These are phyloP conservation scores for Endoconidiophora laricicola DNA, from an alignment of 2,329 filamentous ascomycete species.

Conservation along the genomic window DNA sequence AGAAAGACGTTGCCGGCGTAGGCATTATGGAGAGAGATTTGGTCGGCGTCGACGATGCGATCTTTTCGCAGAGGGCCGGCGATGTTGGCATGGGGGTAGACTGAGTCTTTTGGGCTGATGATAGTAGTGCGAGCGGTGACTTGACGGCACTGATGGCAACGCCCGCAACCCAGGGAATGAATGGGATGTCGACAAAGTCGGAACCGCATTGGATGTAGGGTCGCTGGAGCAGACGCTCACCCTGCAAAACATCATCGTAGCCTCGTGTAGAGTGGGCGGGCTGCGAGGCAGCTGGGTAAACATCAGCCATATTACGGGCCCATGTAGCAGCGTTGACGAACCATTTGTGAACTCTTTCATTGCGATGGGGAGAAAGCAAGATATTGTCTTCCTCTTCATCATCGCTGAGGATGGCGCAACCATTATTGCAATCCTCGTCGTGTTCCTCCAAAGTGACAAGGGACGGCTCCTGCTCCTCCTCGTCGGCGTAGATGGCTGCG, in stretches of 20 bases:
- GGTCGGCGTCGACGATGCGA: conserved; percentile 9
- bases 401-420: conserved; percentile 6
- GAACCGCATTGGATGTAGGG: conserved; percentile 10
- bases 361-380: not conserved
- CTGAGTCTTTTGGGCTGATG: not conserved
- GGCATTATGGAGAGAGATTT: conserved; percentile 8
- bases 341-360: conserved; percentile 9
- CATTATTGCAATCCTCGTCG: not conserved
- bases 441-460: not conserved
- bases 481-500: conserved; percentile 10
- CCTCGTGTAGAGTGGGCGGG: not conserved
- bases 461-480: not conserved
- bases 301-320: conserved; percentile 10
- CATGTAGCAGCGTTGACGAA: conserved; percentile 9
- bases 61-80: conserved; percentile 10
- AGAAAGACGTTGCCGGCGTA: conserved; percentile 7
- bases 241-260: conserved; percentile 7
- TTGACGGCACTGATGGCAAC: conserved; percentile 8
- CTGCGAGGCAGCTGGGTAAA: conserved; percentile 11
- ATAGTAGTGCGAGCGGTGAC: conserved; percentile 5
- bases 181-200: conserved; percentile 9
- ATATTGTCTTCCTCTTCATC: conserved; percentile 5
- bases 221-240: conserved; percentile 9
- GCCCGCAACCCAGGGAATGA: conserved; percentile 9
- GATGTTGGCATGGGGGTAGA: conserved; percentile 6